Conservation (phyloP, 2,329 filamentous ascomycete species). For the Cercospora brassicicola region DNA sequence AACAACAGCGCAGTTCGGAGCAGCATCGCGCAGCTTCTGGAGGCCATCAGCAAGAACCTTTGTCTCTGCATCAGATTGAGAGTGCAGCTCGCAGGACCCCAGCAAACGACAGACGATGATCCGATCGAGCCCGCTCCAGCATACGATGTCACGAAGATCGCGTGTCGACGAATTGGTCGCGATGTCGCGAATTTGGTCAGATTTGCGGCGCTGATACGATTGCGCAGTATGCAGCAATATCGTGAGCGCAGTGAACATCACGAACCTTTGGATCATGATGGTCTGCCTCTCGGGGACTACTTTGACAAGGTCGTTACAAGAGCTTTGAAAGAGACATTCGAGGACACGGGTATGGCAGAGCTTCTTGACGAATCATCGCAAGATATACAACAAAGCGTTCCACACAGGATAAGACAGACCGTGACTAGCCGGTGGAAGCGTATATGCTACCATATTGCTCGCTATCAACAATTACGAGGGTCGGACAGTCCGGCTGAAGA, state of each 20-base stretch:
- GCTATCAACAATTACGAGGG: not conserved
- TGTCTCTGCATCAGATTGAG: not conserved
- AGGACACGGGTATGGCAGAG: not conserved
- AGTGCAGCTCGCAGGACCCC: not conserved
- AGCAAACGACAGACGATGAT: not conserved
- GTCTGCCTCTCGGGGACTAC: not conserved
- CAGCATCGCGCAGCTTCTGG: not conserved
- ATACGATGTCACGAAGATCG: not conserved
- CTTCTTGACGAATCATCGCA: not conserved
- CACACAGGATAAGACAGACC: not conserved
- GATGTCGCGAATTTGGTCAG: not conserved
- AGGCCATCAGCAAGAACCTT: not conserved
- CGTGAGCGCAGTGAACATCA: not conserved
- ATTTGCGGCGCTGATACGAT: not conserved
- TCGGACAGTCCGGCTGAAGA: not conserved
- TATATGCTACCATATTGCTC: not conserved
- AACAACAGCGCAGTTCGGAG: not conserved
- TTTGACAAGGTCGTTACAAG: not conserved
- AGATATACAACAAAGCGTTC: not conserved
- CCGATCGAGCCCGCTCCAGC: not conserved
- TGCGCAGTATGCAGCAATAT: not conserved
- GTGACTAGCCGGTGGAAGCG: not conserved
- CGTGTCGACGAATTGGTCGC: not conserved
- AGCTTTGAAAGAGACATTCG: not conserved
- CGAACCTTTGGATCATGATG: not conserved